phyloP scores from a whole-genome alignment of 2,329 filamentous ascomycete genomes.

The Aspergillus ustus region DNA sequence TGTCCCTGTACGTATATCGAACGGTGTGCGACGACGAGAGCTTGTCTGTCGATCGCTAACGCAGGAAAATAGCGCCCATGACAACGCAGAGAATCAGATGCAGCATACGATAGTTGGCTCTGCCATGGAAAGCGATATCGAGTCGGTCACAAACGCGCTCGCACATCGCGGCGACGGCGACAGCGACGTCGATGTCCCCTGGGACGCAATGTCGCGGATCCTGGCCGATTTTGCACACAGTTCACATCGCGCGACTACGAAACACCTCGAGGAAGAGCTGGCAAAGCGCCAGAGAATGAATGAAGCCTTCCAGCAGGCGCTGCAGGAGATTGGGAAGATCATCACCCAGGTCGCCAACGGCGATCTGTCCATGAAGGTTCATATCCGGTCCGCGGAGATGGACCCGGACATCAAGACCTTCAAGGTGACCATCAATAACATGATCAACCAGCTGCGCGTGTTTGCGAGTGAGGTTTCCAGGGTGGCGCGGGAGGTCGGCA shows the following conservation, averaged over 20 bases:
- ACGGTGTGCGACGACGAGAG: too few species aligned
- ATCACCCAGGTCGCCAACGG: conserved; percentile 94
- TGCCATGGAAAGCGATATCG: background rate
- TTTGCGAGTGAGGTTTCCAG: conserved; percentile 96
- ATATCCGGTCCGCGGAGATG: conserved; percentile 95
- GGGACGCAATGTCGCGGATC: background rate
- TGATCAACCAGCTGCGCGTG: conserved; percentile 97
- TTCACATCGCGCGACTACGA: background rate
- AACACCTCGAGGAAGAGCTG: conserved; percentile 73
- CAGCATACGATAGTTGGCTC: too few species aligned
- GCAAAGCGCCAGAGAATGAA: conserved; percentile 98
- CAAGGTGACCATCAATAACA: conserved; percentile 97
- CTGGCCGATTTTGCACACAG: background rate
- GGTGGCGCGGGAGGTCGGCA: conserved; percentile 93
- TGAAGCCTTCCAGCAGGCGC: conserved; percentile 95
- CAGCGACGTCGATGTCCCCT: background rate
- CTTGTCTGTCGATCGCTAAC: too few species aligned
- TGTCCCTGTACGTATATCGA: too few species aligned
- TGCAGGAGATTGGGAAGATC: conserved; percentile 96
- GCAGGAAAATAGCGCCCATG: too few species aligned
- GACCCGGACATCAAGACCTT: conserved; percentile 97
- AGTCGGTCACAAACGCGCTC: background rate
- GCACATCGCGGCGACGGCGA: background rate
- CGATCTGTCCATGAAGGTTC: conserved; percentile 94
- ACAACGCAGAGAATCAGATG: too few species aligned